A percentile compares a stretch with the other conserved stretches of the same genome.
Conservation (phyloP, 179 eudicot genomes). For the Gypsophila paniculata region DNA sequence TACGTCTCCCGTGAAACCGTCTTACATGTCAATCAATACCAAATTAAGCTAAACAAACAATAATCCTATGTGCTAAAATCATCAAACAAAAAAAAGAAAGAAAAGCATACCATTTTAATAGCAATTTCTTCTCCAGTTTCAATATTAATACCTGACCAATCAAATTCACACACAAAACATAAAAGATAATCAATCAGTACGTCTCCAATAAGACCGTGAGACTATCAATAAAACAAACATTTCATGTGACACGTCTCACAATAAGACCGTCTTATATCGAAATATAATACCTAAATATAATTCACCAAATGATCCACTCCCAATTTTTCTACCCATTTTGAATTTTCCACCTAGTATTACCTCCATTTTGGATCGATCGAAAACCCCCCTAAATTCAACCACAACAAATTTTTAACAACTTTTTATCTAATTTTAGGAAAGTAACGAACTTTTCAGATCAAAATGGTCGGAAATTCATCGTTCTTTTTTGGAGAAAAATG, state of each 20-base stretch:
- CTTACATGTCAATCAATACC: no score
- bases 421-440: no score
- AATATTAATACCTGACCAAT: constrained; percentile 35
- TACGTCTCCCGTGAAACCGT: no score
- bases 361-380: constrained; percentile 29
- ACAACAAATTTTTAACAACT: no score
- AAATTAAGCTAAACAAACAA: no score
- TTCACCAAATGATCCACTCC: constrained; percentile 55
- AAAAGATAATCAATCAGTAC: constrained; percentile 11
- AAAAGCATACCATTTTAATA: constrained; percentile 36
- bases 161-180: constrained; percentile 9
- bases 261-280: no score
- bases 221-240: no score
- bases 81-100: no score
- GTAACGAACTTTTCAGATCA: constrained; percentile 9
- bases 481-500: neutral
- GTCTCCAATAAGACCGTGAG: no score
- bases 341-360: constrained; percentile 43
- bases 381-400: neutral
- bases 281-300: constrained; percentile 43
- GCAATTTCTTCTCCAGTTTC: constrained; percentile 54
- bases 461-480: neutral
- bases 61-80: no score
- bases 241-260: no score
- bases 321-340: constrained; percentile 49